Evolutionary conservation across 108 stramenopile species (phyloP).

Genomic region (Epithemia pelagica): DNA sequence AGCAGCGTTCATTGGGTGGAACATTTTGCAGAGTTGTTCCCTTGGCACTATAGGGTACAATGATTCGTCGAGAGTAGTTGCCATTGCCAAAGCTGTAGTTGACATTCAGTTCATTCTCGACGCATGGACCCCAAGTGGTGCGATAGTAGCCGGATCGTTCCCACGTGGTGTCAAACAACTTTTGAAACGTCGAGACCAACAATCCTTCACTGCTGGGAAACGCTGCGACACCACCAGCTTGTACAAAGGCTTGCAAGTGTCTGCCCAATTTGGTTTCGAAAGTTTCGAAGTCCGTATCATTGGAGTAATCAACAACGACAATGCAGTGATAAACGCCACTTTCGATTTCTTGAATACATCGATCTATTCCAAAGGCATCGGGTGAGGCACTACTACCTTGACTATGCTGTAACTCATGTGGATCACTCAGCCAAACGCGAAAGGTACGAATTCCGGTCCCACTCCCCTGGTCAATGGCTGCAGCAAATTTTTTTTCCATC

Average conservation of each 20-base stretch:
- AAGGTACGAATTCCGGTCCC: neutral
- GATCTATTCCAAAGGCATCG: constrained; percentile 12
- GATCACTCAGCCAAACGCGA: constrained; percentile 13
- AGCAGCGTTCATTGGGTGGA: constrained; percentile 7
- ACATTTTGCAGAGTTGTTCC: neutral
- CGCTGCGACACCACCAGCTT: constrained; percentile 10
- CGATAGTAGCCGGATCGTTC: constrained; percentile 8
- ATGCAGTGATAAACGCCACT: constrained; percentile 13
- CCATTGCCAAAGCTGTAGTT: too few relatives aligned
- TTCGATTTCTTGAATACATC: constrained; percentile 13
- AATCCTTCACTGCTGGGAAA: constrained; percentile 10
- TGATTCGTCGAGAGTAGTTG: too few relatives aligned
- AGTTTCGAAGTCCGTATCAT: neutral
- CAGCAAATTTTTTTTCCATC: constrained; percentile 9
- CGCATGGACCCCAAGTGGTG: constrained; percentile 8
- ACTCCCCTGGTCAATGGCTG: neutral
- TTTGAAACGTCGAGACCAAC: constrained; percentile 6
- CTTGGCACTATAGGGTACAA: too few relatives aligned
- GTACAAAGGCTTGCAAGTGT: constrained; percentile 8
- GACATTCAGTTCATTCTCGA: constrained; percentile 1
- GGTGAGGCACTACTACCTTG: neutral
- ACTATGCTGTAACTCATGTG: neutral
- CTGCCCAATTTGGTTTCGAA: constrained; percentile 12
- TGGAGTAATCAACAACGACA: constrained; percentile 17
- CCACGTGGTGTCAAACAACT: constrained; percentile 11